Evolutionary conservation across 805 yeast genomes (phyloP).

Genomic region (Yamadazyma paraphyllophila): DNA sequence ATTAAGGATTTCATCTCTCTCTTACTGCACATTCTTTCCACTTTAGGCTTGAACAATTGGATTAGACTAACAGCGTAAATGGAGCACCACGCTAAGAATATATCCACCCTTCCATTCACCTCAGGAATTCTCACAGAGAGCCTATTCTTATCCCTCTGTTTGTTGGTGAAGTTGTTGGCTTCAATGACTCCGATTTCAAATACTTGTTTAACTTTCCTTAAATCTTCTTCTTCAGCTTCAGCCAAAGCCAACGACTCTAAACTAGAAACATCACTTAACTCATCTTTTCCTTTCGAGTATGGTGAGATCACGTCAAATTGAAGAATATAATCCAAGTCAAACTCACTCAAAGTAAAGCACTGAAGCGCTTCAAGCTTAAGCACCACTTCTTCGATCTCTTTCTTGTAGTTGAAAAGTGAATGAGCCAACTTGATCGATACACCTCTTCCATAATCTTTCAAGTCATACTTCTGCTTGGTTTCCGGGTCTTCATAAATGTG

Average conservation of each 20-base stretch:
- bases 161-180: conserved; percentile 21
- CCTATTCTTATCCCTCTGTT: conserved; percentile 24
- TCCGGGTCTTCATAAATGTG: conserved; percentile 23
- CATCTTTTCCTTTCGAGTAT: conserved; percentile 16
- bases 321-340: conserved; percentile 30
- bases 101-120: conserved; percentile 37
- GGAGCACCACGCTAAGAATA: conserved; percentile 41
- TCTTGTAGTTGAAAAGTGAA: conserved; percentile 21
- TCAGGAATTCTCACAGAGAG: conserved; percentile 32
- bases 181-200: conserved; percentile 25
- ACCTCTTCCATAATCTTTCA: conserved; percentile 39
- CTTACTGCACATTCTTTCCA: conserved; percentile 24
- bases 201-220: conserved; percentile 33
- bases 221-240: conserved; percentile 16
- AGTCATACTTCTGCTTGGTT: conserved; percentile 26
- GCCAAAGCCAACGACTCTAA: conserved; percentile 23
- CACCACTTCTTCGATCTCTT: conserved; percentile 20
- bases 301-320: conserved; percentile 32
- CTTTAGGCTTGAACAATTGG: conserved; percentile 32
- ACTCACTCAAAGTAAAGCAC: conserved; percentile 39
- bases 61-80: conserved; percentile 37
- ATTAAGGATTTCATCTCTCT: conserved; percentile 22
- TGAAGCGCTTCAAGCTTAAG: conserved; percentile 23
- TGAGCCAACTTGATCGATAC: conserved; percentile 28
- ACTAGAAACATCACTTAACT: conserved; percentile 34